These are phyloP conservation scores for Neurospora sp. DNA, from an alignment of 495 filamentous ascomycete genomes.

Conservation along the genomic window DNA sequence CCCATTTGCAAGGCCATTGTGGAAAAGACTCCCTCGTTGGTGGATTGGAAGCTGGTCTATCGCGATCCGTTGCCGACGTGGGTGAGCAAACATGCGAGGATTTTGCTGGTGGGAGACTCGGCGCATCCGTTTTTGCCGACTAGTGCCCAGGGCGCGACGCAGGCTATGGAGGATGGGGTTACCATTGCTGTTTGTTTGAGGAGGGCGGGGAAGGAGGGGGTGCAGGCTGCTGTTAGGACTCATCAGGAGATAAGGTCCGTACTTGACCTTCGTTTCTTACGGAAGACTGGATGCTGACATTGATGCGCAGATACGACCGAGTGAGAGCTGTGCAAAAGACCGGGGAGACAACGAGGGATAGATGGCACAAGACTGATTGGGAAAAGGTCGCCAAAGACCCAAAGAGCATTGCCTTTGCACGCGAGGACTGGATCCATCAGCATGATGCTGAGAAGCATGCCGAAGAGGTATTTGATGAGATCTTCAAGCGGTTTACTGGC, in stretches of 20 bases:
- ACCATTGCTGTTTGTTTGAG: constrained; percentile 49
- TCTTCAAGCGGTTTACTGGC: constrained; percentile 14
- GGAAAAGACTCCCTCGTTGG: constrained; percentile 48
- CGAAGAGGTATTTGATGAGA: constrained; percentile 40
- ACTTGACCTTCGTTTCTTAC: background rate
- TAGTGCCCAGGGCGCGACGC: constrained; percentile 51
- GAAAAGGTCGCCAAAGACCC: constrained; percentile 40
- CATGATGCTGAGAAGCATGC: constrained; percentile 48
- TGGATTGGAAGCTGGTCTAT: constrained; percentile 62
- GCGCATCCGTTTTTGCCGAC: constrained; percentile 60
- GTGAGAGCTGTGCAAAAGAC: constrained; percentile 42
- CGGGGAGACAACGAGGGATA: constrained; percentile 42
- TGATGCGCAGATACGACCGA: constrained; percentile 30
- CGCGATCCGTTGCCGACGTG: constrained; percentile 53
- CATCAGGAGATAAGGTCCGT: constrained; percentile 27
- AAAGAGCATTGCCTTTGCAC: constrained; percentile 41
- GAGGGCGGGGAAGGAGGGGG: constrained; percentile 41
- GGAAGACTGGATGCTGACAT: constrained; percentile 2
- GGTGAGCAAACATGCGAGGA: constrained; percentile 47
- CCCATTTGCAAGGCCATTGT: constrained; percentile 47
- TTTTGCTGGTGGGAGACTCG: constrained; percentile 50
- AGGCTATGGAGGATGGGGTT: constrained; percentile 56
- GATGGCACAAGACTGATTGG: constrained; percentile 51
- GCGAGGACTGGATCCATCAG: constrained; percentile 45
- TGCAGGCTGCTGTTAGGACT: constrained; percentile 34